phyloP scores from a whole-genome alignment of 1,284 basidiomycete species.

The Porodaedalea pini region DNA sequence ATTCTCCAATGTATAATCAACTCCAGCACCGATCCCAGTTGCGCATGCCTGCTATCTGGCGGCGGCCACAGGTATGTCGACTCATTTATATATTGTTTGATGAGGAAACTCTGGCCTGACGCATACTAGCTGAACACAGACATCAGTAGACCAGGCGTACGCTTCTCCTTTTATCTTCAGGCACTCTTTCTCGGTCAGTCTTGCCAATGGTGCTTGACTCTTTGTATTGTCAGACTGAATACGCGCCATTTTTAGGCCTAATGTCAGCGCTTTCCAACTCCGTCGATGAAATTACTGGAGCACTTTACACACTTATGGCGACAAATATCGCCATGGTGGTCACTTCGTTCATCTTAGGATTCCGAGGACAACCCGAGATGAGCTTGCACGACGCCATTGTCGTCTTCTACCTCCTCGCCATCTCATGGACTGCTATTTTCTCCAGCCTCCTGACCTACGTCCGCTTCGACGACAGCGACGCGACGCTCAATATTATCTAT shows the following conservation, averaged over 20 bases:
- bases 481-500: conserved; percentile 20
- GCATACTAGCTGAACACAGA: conserved; percentile 21
- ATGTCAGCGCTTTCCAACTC: conserved; percentile 25
- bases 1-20: too few species aligned
- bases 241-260: conserved; percentile 19
- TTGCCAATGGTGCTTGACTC: too few species aligned
- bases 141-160: conserved; percentile 20
- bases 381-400: conserved; percentile 27
- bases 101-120: too few species aligned
- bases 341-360: conserved; percentile 29
- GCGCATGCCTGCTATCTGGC: background rate
- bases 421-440: conserved; percentile 25
- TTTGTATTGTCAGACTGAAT: background rate
- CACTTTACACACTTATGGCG: conserved; percentile 28
- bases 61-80: conserved; percentile 3
- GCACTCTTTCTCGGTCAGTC: conserved; percentile 18
- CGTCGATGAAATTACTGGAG: conserved; percentile 27
- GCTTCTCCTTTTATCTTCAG: conserved; percentile 22
- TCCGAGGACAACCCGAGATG: conserved; percentile 26
- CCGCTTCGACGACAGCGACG: conserved; percentile 17
- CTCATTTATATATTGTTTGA: background rate
- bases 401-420: conserved; percentile 10
- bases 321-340: conserved; percentile 30
- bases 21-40: background rate
- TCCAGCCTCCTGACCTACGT: conserved; percentile 23